Percentiles rank a stretch among this genome's conserved stretches.
Evolutionary conservation across 768 basidiomycete genomes (phyloP).

Genomic region (Psilocybe cubensis): DNA sequence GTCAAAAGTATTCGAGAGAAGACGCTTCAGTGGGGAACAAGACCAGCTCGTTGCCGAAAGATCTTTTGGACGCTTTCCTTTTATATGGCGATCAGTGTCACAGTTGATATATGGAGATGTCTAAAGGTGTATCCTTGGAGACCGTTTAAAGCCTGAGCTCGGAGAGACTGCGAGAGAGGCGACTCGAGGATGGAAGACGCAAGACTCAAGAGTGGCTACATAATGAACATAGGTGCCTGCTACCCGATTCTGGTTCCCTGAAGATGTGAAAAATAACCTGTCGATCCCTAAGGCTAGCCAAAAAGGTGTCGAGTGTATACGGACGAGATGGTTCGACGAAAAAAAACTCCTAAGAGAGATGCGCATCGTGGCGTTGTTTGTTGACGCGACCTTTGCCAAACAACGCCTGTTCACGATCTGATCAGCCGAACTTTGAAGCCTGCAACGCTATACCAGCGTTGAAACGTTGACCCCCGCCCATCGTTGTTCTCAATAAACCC

Average conservation of each 20-base stretch:
- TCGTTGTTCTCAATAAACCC: neutral
- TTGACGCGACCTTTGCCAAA: neutral
- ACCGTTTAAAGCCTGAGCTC: no score
- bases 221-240: no score
- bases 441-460: neutral
- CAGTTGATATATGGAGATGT: neutral
- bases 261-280: no score
- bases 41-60: slow-evolving; percentile 1
- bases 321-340: no score
- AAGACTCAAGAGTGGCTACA: no score
- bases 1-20: neutral
- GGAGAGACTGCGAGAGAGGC: no score
- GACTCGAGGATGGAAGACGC: no score
- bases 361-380: neutral
- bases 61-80: neutral
- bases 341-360: no score
- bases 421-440: neutral
- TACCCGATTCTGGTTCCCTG: no score
- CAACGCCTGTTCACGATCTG: slow-evolving; percentile 1
- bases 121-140: neutral
- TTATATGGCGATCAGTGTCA: neutral
- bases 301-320: no score
- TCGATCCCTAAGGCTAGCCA: no score
- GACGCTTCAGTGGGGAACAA: neutral
- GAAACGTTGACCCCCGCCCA: neutral